Conservation (phyloP, 441 rosid species). For the Aquilaria agallochum region DNA sequence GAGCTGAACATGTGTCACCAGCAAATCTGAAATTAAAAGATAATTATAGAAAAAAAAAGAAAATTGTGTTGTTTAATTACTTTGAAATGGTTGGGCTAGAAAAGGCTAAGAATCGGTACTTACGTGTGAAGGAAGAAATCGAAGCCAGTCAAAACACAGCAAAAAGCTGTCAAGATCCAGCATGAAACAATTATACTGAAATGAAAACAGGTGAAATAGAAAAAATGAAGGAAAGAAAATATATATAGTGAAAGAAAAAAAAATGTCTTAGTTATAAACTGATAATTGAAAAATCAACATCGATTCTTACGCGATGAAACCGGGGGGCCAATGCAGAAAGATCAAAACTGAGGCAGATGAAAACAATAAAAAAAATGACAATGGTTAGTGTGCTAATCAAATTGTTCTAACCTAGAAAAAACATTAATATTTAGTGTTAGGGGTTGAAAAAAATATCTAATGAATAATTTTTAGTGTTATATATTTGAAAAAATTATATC, state of each 20-base stretch:
- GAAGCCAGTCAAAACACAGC: conserved; percentile 57
- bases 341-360: conserved; percentile 38
- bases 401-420: background rate
- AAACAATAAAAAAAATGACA: background rate
- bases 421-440: no score
- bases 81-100: background rate
- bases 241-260: background rate
- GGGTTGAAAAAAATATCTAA: no score
- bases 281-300: background rate
- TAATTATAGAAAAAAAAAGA: background rate
- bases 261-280: background rate
- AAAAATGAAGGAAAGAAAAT: background rate
- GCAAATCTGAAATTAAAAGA: conserved; percentile 34
- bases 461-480: no score
- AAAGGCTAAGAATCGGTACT: conserved; percentile 17
- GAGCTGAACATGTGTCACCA: conserved; percentile 51
- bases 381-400: conserved; percentile 16
- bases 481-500: no score
- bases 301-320: conserved; percentile 46
- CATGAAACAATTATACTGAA: conserved; percentile 49
- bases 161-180: conserved; percentile 61
- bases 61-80: background rate
- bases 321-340: conserved; percentile 59
- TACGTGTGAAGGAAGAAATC: conserved; percentile 64
- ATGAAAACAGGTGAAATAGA: background rate